Percentiles rank a stretch among this genome's conserved stretches.
Evolutionary conservation across 2,329 filamentous ascomycete genomes (phyloP).

Genomic region (Diplodia sapinea): DNA sequence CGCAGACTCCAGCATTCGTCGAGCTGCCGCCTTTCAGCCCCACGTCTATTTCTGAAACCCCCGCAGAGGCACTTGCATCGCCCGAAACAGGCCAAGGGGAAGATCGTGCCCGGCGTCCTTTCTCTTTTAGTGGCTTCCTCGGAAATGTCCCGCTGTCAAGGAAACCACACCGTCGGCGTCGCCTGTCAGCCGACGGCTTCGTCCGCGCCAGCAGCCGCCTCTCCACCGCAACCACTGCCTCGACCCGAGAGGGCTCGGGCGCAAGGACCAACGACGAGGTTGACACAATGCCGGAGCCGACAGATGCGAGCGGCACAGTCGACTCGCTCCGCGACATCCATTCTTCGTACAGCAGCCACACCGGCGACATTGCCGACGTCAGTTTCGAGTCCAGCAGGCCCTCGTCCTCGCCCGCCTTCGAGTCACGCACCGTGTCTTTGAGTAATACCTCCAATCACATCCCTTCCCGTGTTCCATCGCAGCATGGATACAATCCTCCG

Average conservation of each 20-base stretch:
- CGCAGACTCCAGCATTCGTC: slow-evolving; percentile 47
- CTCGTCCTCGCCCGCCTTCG: slow-evolving; percentile 23
- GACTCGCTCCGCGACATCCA: slow-evolving; percentile 40
- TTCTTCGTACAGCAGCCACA: slow-evolving; percentile 36
- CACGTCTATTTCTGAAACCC: slow-evolving; percentile 30
- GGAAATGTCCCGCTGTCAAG: slow-evolving; percentile 12
- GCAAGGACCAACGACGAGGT: slow-evolving; percentile 44
- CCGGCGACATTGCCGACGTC: slow-evolving; percentile 27
- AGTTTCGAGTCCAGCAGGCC: slow-evolving; percentile 31
- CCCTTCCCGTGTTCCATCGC: slow-evolving; percentile 18
- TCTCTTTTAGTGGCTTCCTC: slow-evolving; percentile 47
- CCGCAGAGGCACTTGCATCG: slow-evolving; percentile 31
- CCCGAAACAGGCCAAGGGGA: slow-evolving; percentile 37
- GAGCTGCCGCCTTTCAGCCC: slow-evolving; percentile 34
- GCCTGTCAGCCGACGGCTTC: slow-evolving; percentile 36
- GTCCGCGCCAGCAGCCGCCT: slow-evolving; percentile 43
- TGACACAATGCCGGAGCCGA: slow-evolving; percentile 44
- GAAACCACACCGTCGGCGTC: slow-evolving; percentile 20
- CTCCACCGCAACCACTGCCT: slow-evolving; percentile 39
- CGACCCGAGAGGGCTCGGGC: slow-evolving; percentile 35
- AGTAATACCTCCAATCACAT: slow-evolving; percentile 29
- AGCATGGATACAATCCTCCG: slow-evolving; percentile 19
- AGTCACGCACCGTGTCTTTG: slow-evolving; percentile 29
- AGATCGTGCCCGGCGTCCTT: slow-evolving; percentile 53
- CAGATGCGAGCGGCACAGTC: slow-evolving; percentile 45